Percentiles rank a stretch among this genome's conserved stretches.
Conservation (phyloP, 169 alveolate species). For the Cryptosporidium viatorum region DNA sequence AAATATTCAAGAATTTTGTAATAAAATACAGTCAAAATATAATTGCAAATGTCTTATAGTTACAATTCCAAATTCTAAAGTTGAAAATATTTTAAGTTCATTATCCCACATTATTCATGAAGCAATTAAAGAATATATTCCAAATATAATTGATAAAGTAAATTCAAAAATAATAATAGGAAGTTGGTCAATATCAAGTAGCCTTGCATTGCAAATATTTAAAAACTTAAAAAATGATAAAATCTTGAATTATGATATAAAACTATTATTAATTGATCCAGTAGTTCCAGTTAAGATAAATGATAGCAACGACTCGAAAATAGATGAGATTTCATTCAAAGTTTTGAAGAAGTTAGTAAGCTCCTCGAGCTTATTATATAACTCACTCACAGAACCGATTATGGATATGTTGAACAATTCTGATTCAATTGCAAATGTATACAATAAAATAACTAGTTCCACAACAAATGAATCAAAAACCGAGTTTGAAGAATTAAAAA, state of each 20-base stretch:
- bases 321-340: conserved; percentile 37
- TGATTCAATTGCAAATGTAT: background rate
- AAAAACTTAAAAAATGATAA: background rate
- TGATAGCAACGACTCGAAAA: background rate
- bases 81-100: background rate
- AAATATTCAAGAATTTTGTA: conserved; percentile 15
- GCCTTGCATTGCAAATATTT: conserved; percentile 12
- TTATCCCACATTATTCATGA: background rate
- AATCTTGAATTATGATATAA: background rate
- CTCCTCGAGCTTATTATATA: background rate
- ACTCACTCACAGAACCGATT: background rate
- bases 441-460: background rate
- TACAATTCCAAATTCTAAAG: conserved; percentile 20
- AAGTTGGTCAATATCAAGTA: conserved; percentile 63
- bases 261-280: conserved; percentile 43
- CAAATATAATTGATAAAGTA: background rate
- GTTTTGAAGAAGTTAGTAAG: conserved; percentile 18
- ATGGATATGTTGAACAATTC: background rate
- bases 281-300: conserved; percentile 5
- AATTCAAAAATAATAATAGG: conserved; percentile 7
- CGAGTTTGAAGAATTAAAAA: conserved; percentile 23
- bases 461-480: background rate
- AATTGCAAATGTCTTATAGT: conserved; percentile 29
- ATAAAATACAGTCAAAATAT: background rate
- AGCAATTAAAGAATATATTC: background rate